Percentiles rank a stretch among this genome's conserved stretches.
These are phyloP conservation scores for Backusella tuberculispora DNA, from an alignment of 192 early-diverging fungal species.

Conservation along the genomic window DNA sequence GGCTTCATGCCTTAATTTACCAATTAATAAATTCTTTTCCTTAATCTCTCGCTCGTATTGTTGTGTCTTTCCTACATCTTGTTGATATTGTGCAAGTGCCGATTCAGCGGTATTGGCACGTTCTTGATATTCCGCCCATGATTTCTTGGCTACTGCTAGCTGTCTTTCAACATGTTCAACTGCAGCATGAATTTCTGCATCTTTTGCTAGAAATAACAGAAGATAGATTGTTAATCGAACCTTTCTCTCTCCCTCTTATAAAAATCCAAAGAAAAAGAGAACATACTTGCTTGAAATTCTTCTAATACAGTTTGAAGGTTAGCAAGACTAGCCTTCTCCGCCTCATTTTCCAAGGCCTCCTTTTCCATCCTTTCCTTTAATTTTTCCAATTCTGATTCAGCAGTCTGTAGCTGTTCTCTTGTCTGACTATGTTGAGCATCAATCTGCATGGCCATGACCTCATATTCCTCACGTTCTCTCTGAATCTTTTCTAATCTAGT, in stretches of 20 bases:
- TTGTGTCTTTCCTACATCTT: conserved; percentile 54
- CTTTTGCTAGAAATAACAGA: conserved; percentile 42
- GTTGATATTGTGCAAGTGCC: conserved; percentile 57
- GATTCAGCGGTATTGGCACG: conserved; percentile 65
- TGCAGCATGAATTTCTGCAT: conserved; percentile 60
- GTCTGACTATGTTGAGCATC: conserved; percentile 57
- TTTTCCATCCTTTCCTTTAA: conserved; percentile 50
- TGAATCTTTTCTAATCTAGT: conserved; percentile 61
- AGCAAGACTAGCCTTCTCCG: conserved; percentile 58
- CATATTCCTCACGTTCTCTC: conserved; percentile 63
- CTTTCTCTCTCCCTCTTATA: background rate
- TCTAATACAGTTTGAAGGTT: conserved; percentile 90
- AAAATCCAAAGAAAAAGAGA: background rate
- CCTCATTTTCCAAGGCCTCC: conserved; percentile 54
- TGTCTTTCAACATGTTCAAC: conserved; percentile 60
- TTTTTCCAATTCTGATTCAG: conserved; percentile 48
- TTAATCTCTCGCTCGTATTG: conserved; percentile 66
- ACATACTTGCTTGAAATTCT: conserved; percentile 82
- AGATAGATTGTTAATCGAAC: background rate
- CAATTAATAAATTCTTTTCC: conserved; percentile 74
- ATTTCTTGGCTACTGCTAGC: conserved; percentile 41
- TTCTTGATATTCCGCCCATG: conserved; percentile 58
- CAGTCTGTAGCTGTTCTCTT: conserved; percentile 45
- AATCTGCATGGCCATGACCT: conserved; percentile 62
- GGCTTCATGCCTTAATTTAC: conserved; percentile 79